Conservation (phyloP, 1,139 yeast species). For the Geotrichum histeridarum region DNA sequence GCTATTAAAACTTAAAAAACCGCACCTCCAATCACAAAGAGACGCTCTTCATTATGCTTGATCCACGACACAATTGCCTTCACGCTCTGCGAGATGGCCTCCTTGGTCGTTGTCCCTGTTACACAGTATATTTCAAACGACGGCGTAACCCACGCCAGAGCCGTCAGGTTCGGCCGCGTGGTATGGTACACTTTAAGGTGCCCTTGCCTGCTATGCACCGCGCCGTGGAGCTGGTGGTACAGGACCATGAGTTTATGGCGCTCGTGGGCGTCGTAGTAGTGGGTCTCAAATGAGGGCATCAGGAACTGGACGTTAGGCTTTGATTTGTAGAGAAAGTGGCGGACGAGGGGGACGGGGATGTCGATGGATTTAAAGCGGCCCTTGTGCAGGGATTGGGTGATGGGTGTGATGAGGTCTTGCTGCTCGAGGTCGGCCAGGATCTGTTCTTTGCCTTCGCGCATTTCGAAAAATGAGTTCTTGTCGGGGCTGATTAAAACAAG, state of each 20-base stretch:
- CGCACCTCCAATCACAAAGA: constrained; percentile 62
- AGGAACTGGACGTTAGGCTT: constrained; percentile 57
- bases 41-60: constrained; percentile 48
- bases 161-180: constrained; percentile 40
- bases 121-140: constrained; percentile 52
- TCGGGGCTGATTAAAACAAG: constrained; percentile 75
- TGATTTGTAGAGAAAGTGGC: constrained; percentile 78
- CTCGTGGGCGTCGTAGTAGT: constrained; percentile 31
- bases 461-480: constrained; percentile 71
- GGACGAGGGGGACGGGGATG: constrained; percentile 36
- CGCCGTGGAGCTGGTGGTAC: constrained; percentile 43
- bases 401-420: constrained; percentile 36
- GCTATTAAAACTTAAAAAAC: constrained; percentile 32
- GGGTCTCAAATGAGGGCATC: constrained; percentile 40
- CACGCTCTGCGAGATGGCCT: constrained; percentile 49
- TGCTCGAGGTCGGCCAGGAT: constrained; percentile 45
- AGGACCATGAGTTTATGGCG: constrained; percentile 39
- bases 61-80: constrained; percentile 55
- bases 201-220: constrained; percentile 32
- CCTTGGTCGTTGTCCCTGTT: constrained; percentile 46
- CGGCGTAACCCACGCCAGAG: constrained; percentile 54
- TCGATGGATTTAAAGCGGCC: constrained; percentile 47
- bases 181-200: constrained; percentile 35
- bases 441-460: constrained; percentile 55
- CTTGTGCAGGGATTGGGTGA: constrained; percentile 39